Conservation (phyloP, 2,329 filamentous ascomycete species). For the Coniochaeta ligniaria region DNA sequence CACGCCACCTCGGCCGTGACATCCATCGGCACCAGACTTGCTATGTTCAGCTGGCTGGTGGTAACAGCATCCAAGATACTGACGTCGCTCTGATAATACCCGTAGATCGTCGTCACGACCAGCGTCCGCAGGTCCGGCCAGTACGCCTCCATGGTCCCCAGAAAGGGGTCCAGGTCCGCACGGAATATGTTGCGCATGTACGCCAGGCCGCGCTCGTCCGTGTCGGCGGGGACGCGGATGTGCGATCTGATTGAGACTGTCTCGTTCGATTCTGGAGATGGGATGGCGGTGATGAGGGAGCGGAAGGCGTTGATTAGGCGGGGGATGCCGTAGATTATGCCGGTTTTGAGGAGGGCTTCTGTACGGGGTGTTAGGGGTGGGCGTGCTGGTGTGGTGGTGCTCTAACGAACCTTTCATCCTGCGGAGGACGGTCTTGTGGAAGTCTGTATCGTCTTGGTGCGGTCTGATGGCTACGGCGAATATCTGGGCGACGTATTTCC, state of each 20-base stretch:
- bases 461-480: conserved; percentile 2
- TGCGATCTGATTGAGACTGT: conserved; percentile 5
- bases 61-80: conserved; percentile 13
- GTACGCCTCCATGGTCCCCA: conserved; percentile 14
- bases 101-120: conserved; percentile 17
- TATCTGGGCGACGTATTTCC: conserved; percentile 6
- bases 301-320: conserved; percentile 18
- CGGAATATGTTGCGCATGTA: conserved; percentile 20
- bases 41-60: conserved; percentile 17
- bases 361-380: too few species aligned
- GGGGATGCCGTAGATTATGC: conserved; percentile 19
- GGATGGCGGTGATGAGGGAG: conserved; percentile 11
- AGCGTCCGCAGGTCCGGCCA: conserved; percentile 17
- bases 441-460: not conserved
- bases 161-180: conserved; percentile 16
- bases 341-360: conserved; percentile 16
- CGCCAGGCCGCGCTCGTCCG: conserved; percentile 11
- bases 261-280: conserved; percentile 13
- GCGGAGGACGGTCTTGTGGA: conserved; percentile 4
- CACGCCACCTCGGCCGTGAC: conserved; percentile 17
- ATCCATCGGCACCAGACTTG: conserved; percentile 17
- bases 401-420: conserved; percentile 6
- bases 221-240: conserved; percentile 10
- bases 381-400: not conserved
- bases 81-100: conserved; percentile 17